Evolutionary conservation across 768 basidiomycete species (phyloP).

Genomic region (Mrakia frigida): DNA sequence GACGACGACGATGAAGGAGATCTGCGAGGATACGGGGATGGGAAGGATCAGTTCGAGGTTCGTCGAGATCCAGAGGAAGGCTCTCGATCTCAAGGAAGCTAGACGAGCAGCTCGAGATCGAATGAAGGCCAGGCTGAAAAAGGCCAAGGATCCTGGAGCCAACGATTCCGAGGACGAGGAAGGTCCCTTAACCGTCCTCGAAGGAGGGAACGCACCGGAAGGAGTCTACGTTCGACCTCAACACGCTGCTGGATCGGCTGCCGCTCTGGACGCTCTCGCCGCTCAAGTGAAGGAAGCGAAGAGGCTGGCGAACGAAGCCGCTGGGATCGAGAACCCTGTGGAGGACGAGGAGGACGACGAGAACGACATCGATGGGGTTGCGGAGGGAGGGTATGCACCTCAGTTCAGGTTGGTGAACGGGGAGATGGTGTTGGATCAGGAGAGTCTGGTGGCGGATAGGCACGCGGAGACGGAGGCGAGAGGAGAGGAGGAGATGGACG

Average conservation of each 20-base stretch:
- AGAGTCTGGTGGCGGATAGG: slow-evolving; percentile 73
- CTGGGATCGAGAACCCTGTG: slow-evolving; percentile 33
- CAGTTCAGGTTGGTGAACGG: slow-evolving; percentile 85
- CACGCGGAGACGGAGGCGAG: slow-evolving; percentile 48
- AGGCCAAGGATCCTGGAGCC: slow-evolving; percentile 17
- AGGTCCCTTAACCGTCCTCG: slow-evolving; percentile 58
- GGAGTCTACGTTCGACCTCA: slow-evolving; percentile 14
- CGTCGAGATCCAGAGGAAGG: slow-evolving; percentile 53
- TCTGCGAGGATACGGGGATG: slow-evolving; percentile 67
- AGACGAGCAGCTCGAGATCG: slow-evolving; percentile 56
- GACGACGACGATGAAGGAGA: slow-evolving; percentile 26
- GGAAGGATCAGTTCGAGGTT: slow-evolving; percentile 76
- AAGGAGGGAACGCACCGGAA: slow-evolving; percentile 20
- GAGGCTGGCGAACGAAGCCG: slow-evolving; percentile 27
- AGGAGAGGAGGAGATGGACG: slow-evolving; percentile 53
- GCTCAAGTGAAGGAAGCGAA: neutral
- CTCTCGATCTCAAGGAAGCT: slow-evolving; percentile 30
- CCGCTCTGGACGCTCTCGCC: slow-evolving; percentile 17
- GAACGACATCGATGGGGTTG: slow-evolving; percentile 44
- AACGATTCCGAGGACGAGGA: slow-evolving; percentile 59
- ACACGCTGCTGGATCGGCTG: slow-evolving; percentile 45
- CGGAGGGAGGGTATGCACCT: slow-evolving; percentile 58
- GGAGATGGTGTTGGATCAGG: slow-evolving; percentile 79
- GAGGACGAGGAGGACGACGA: slow-evolving; percentile 46
- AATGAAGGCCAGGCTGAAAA: slow-evolving; percentile 53